Evolutionary conservation across 306 rosid genomes (phyloP), one percentile per base, ranked within the genome.

Genomic region (Vigna mungo): DNA sequence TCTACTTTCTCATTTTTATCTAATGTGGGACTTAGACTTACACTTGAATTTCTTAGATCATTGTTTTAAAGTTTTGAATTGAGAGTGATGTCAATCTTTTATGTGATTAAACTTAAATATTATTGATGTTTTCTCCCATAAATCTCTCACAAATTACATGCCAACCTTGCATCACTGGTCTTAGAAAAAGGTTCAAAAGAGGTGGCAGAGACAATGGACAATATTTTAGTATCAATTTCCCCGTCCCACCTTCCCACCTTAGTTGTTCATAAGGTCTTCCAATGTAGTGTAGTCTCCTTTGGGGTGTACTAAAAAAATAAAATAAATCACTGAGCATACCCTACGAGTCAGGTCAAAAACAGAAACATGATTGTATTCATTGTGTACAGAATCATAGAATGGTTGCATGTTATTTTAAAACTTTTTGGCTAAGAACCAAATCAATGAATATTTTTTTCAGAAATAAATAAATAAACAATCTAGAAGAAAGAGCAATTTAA

Each of bases 111-210:
- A 1, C 2, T 23, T 2, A 23, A 23, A 23, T 23, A 23, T 2
- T 23, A 23, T 23, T 23, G 25, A 23, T 23, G 2, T 23, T 23
- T 23, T 25, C 27, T 23, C 2, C 2, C 27, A 23, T 27, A 4
- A 27, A 27, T 30, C 34, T 30, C 1, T 2, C 27, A 25, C 27
- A 47, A 46, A 47, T 5, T 37, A 36, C 53, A 17, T n/a, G 8
- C 21, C 53, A 66, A 36, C 14, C 16, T 47, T 9, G 18, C 49
- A n/a, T 34, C 47, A 39, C 11, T 1, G 63, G 64, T 41, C 6
- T 64, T 37, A 51, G 41, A 52, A 62, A 75, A 56, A 27, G 30
- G 49, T 71, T 51, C 46, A 51, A 52, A 71, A 71, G 64, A 53
- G 46, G 2, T 25, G 56, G 55, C 74, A 53, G 12, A 23, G 44